Conservation (phyloP, 2,329 filamentous ascomycete genomes). For the Zymoseptoria passerinii region DNA sequence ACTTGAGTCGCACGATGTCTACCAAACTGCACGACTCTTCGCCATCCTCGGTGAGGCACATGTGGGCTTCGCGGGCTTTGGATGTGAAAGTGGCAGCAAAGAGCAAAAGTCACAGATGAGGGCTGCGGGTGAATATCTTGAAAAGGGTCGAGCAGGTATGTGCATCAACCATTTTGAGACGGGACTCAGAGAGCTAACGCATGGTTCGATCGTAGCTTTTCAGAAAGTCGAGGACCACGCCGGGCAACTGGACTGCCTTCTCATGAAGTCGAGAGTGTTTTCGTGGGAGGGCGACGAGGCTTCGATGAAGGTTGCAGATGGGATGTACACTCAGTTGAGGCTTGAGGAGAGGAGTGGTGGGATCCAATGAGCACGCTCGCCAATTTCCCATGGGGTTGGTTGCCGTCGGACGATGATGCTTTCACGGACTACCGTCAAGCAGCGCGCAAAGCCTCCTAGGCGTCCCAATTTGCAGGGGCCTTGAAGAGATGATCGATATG, state of each 20-base stretch:
- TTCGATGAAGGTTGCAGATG: constrained; percentile 16
- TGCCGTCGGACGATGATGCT: background rate
- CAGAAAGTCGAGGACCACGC: constrained; percentile 57
- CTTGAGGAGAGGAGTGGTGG: background rate
- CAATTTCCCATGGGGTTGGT: background rate
- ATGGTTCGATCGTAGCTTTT: constrained; percentile 41
- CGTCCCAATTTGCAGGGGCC: too few relatives aligned
- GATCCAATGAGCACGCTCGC: background rate
- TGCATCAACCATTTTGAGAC: background rate
- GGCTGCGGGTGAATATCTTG: constrained; percentile 22
- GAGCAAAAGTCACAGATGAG: constrained; percentile 23
- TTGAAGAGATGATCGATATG: too few relatives aligned
- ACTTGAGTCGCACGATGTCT: constrained; percentile 59
- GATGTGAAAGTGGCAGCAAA: constrained; percentile 26
- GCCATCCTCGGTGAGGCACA: constrained; percentile 64
- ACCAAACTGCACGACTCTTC: constrained; percentile 59
- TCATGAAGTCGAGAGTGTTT: constrained; percentile 73
- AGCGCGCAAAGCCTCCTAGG: background rate
- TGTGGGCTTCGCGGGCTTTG: constrained; percentile 63
- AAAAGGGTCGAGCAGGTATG: constrained; percentile 29
- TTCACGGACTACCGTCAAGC: background rate
- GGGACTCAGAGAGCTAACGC: background rate
- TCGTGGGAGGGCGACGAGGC: constrained; percentile 54
- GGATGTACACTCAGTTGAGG: constrained; percentile 16
- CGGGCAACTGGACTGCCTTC: constrained; percentile 70